Base-by-base conservation (phyloP, 257 asterid genomes). In the Marsdenia floribunda region DNA sequence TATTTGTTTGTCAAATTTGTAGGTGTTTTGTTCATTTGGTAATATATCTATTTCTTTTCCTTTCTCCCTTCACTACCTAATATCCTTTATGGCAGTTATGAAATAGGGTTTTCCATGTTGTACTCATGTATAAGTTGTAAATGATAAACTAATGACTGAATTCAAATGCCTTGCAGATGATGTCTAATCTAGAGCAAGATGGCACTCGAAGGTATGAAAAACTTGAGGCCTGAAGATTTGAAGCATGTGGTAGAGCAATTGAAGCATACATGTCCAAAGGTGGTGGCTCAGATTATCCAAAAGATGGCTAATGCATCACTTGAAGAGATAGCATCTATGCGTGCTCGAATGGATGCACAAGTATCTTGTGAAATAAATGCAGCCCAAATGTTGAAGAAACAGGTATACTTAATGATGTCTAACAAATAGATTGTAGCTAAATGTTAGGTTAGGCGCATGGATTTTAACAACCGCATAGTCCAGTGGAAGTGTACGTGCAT, bases 281-380 rank as follows among this genome's bases (percentile, higher is more conserved):
- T 87, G 82, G 88, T 95, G n/a, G n/a, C n/a, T n/a, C n/a, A n/a
- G n/a, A n/a, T n/a, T n/a, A n/a, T n/a, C n/a, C n/a, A n/a, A n/a
- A n/a, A n/a, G n/a, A n/a, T n/a, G 98, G 92, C 98, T 14, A 95
- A 86, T 75, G 96, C 96, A 77, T 90, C 98, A 40, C 97, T 97
- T 59, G 96, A 95, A 68, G 98, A 95, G 75, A 44, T 95, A 73
- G 92, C 96, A 73, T 78, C 96, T 35, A 88, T 95, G 93, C 92
- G 91, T 75, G 74, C 91, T 60, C 90, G 78, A 67, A 72, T 90
- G 85, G 97, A 92, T 76, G 93, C 96, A 21, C 99, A 90, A 76
- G 81, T 82, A 81, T 77, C 93, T 49, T 95, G 90, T 82, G 89
- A 88, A 83, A 68, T 90, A 73, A 90, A 71, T 83, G 97, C 88